Evolutionary conservation across 2,329 filamentous ascomycete species (phyloP).

Genomic region (Emergomyces orientalis): DNA sequence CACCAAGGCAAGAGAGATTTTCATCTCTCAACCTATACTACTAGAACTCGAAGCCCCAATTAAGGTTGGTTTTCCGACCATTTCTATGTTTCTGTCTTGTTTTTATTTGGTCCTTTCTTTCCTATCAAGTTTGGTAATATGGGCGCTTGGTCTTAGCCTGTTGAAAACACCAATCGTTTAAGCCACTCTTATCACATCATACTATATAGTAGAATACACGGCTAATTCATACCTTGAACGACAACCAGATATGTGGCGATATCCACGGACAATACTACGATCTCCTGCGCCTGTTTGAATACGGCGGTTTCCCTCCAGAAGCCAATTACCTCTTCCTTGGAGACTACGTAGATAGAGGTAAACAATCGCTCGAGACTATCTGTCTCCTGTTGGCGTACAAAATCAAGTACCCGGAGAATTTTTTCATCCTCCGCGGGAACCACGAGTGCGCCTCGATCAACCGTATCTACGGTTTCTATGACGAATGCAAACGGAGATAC

Average conservation of each 20-base stretch:
- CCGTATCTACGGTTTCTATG: constrained; percentile 98
- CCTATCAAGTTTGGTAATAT: constrained; percentile 2
- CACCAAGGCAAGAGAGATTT: constrained; percentile 98
- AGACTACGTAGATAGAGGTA: constrained; percentile 97
- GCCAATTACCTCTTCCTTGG: constrained; percentile 99
- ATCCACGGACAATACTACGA: constrained; percentile 99
- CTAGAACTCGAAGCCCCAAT: constrained; percentile 97
- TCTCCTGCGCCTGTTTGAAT: constrained; percentile 92
- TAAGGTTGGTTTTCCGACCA: constrained; percentile 58
- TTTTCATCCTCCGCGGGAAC: constrained; percentile 97
- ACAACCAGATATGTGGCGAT: constrained; percentile 86
- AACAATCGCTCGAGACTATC: constrained; percentile 98
- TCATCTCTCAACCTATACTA: constrained; percentile 97
- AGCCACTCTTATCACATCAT: background rate
- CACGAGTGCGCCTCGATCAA: constrained; percentile 99
- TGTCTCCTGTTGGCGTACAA: constrained; percentile 95
- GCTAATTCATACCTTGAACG: background rate
- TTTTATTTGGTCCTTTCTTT: background rate
- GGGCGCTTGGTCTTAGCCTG: background rate
- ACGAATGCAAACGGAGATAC: constrained; percentile 97
- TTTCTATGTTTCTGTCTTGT: constrained; percentile 5
- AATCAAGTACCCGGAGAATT: constrained; percentile 99
- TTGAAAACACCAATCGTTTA: background rate
- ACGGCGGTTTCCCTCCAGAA: constrained; percentile 94
- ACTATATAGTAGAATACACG: background rate